Percentiles rank a stretch among this genome's conserved stretches.
Conservation (phyloP, 2,329 filamentous ascomycete species). For the Pyrenochaeta sp. region DNA sequence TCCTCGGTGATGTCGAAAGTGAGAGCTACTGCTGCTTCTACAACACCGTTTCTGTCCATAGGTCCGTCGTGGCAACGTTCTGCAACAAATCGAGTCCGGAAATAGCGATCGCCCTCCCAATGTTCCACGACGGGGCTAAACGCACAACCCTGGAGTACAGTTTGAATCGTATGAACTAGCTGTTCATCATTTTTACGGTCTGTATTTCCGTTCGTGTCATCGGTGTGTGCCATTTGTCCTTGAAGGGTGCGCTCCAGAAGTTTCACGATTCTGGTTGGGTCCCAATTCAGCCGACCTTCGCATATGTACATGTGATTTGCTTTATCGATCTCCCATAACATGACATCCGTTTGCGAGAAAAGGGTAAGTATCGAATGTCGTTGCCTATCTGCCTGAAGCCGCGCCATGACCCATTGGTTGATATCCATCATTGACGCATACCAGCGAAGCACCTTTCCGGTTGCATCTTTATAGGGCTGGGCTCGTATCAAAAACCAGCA, state of each 20-base stretch:
- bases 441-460: slow-evolving; percentile 9
- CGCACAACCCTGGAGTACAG: slow-evolving; percentile 5
- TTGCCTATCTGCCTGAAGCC: slow-evolving; percentile 10
- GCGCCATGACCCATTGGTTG: slow-evolving; percentile 11
- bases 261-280: slow-evolving; percentile 3
- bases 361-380: slow-evolving; percentile 10
- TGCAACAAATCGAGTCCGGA: slow-evolving; percentile 13
- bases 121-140: slow-evolving; percentile 10
- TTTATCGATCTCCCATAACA: slow-evolving; percentile 12
- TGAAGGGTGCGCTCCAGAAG: not conserved
- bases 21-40: slow-evolving; percentile 8
- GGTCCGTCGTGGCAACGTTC: slow-evolving; percentile 1
- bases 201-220: not conserved
- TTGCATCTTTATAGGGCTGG: slow-evolving; percentile 7
- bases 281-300: slow-evolving; percentile 9
- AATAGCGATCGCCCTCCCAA: slow-evolving; percentile 10
- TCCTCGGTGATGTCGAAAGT: slow-evolving; percentile 14
- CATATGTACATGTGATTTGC: slow-evolving; percentile 7
- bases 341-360: slow-evolving; percentile 12
- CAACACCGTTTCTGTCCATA: not conserved
- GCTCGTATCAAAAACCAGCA: too few relatives aligned
- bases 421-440: slow-evolving; percentile 18
- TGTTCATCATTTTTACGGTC: slow-evolving; percentile 1
- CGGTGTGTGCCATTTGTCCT: not conserved
- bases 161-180: slow-evolving; percentile 8